Percentiles rank a stretch among this genome's conserved stretches.
Conservation (phyloP, 306 rosid species). For the Argentina anserina region DNA sequence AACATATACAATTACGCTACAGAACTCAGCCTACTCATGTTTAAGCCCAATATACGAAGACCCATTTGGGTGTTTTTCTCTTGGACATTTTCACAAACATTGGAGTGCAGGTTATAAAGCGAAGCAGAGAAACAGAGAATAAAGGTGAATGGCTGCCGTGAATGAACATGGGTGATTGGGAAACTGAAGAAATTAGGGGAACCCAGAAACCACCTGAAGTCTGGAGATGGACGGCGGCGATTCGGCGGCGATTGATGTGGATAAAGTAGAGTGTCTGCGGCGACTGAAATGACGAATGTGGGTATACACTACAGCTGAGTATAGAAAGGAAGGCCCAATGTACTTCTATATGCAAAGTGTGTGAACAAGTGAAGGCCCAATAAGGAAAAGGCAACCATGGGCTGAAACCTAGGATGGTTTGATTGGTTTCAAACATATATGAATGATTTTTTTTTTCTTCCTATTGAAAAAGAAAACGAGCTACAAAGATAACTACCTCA, state of each 20-base stretch:
- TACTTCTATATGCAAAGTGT: no score
- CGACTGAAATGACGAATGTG: no score
- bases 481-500: no score
- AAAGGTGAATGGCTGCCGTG: background rate
- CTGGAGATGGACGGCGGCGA: background rate
- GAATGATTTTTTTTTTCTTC: no score
- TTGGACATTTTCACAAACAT: conserved; percentile 14
- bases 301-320: no score
- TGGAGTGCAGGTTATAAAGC: background rate
- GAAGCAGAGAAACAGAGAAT: background rate
- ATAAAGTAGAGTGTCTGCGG: no score
- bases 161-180: background rate
- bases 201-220: conserved; percentile 4
- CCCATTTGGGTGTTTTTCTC: background rate
- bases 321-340: background rate
- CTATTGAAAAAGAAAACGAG: no score
- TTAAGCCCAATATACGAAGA: background rate
- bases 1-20: background rate
- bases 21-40: background rate
- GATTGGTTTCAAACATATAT: no score
- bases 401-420: no score
- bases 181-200: background rate
- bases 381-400: background rate
- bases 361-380: background rate
- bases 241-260: background rate